phyloP scores from a whole-genome alignment of 192 early-diverging fungal genomes.

The Radiomyces spectabilis region DNA sequence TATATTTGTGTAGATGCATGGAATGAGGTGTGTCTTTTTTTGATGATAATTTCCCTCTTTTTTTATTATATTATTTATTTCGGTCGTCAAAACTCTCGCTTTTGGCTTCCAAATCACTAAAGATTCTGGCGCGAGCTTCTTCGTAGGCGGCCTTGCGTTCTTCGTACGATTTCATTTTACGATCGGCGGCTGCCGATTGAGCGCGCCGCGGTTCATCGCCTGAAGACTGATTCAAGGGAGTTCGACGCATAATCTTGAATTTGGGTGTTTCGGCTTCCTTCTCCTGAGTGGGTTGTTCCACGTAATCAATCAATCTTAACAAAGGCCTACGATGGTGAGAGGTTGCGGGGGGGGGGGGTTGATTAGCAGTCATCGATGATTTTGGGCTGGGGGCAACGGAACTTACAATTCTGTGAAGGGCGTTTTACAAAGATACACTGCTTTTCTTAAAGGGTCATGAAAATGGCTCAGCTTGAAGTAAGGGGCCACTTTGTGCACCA shows the following conservation, averaged over 20 bases:
- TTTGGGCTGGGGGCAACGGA: background rate
- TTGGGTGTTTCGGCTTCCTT: conserved; percentile 21
- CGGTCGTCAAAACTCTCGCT: too few relatives aligned
- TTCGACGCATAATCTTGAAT: conserved; percentile 42
- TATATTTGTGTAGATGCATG: too few relatives aligned
- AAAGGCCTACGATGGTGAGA: too few relatives aligned
- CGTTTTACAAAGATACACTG: conserved; percentile 50
- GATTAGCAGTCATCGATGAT: too few relatives aligned
- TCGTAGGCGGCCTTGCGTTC: conserved; percentile 64
- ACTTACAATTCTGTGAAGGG: conserved; percentile 50
- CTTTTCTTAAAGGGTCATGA: conserved; percentile 42
- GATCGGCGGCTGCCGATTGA: conserved; percentile 9
- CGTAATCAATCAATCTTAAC: conserved; percentile 39
- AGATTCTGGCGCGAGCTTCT: conserved; percentile 63
- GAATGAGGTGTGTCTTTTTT: too few relatives aligned
- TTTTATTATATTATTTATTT: too few relatives aligned
- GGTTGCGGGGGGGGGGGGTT: too few relatives aligned
- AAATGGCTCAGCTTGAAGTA: conserved; percentile 61
- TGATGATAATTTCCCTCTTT: too few relatives aligned
- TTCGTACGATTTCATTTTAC: conserved; percentile 48
- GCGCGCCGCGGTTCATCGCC: background rate
- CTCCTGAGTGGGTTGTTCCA: conserved; percentile 37
- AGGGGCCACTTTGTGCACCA: conserved; percentile 63
- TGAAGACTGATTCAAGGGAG: conserved; percentile 10
- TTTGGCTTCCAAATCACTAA: conserved; percentile 45